phyloP scores from a whole-genome alignment of 2,329 filamentous ascomycete species.

The Claviceps spartinae region DNA sequence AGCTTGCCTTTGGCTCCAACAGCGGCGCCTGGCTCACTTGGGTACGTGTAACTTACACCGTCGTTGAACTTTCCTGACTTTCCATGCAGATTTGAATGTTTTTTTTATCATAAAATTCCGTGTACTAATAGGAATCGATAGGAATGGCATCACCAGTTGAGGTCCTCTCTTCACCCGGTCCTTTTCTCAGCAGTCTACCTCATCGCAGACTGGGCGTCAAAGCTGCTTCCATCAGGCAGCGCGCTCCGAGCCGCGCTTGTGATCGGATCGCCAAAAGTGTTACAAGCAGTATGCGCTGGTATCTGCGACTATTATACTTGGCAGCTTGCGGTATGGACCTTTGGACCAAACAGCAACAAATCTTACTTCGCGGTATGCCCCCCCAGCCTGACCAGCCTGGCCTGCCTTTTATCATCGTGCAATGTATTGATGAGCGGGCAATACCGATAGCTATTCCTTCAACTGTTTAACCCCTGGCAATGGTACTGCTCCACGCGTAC shows the following conservation, averaged over 20 bases:
- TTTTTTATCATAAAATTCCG: too few species aligned
- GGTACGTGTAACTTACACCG: slow-evolving; percentile 41
- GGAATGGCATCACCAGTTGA: slow-evolving; percentile 86
- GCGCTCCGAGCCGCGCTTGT: slow-evolving; percentile 51
- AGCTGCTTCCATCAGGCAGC: slow-evolving; percentile 37
- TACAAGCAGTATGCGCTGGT: slow-evolving; percentile 68
- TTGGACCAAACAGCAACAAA: slow-evolving; percentile 49
- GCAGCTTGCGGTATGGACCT: slow-evolving; percentile 62
- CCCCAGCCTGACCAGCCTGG: not conserved
- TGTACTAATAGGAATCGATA: slow-evolving; percentile 23
- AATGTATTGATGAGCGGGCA: not conserved
- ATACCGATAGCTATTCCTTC: slow-evolving; percentile 20
- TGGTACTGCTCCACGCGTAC: slow-evolving; percentile 92
- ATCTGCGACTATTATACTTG: slow-evolving; percentile 77
- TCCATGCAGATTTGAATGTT: not conserved
- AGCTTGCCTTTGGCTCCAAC: slow-evolving; percentile 61
- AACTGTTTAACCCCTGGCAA: slow-evolving; percentile 55
- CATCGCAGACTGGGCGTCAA: slow-evolving; percentile 41
- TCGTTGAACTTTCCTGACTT: not conserved
- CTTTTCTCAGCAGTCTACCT: slow-evolving; percentile 70
- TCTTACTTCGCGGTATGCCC: slow-evolving; percentile 53
- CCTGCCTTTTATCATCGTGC: not conserved
- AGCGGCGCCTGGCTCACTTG: slow-evolving; percentile 91
- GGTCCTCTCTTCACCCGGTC: slow-evolving; percentile 82
- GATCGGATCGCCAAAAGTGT: slow-evolving; percentile 55